phyloP scores from a whole-genome alignment of 169 alveolate species.

The Plasmodium inui region DNA sequence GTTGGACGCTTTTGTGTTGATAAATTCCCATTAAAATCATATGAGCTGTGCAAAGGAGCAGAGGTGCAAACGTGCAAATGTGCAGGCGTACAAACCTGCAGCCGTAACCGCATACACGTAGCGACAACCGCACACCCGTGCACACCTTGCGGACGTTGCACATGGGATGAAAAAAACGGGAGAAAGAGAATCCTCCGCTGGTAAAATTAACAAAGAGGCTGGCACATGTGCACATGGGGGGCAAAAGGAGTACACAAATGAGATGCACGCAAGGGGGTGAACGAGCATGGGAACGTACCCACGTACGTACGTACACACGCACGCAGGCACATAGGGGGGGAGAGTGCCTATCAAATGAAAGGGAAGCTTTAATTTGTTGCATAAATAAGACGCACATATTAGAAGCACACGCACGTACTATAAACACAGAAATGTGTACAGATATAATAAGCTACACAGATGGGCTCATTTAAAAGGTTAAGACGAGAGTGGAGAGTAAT shows the following conservation, averaged over 20 bases:
- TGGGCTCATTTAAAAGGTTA: not conserved
- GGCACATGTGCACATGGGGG: not conserved
- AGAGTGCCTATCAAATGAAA: not conserved
- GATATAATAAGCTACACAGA: not conserved
- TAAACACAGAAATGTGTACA: not conserved
- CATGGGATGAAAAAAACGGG: not conserved
- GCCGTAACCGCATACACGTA: not conserved
- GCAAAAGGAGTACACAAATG: not conserved
- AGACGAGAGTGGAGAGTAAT: not conserved
- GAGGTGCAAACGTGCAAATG: not conserved
- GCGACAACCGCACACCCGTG: not conserved
- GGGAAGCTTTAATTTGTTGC: not conserved
- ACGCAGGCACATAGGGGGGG: not conserved
- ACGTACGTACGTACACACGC: no score
- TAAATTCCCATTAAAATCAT: slow-evolving; percentile 3
- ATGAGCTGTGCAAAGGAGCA: not conserved
- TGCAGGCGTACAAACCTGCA: not conserved
- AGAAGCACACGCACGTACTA: not conserved
- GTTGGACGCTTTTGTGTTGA: slow-evolving; percentile 4
- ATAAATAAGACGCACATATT: not conserved
- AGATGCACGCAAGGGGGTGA: not conserved
- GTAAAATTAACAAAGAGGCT: slow-evolving; percentile 13
- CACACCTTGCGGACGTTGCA: not conserved
- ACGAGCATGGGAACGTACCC: not conserved
- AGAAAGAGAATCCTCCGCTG: not conserved